Percentiles rank a stretch among this genome's conserved stretches.
phyloP scores from a whole-genome alignment of 2,329 filamentous ascomycete species.

The Fusarium nygamai region DNA sequence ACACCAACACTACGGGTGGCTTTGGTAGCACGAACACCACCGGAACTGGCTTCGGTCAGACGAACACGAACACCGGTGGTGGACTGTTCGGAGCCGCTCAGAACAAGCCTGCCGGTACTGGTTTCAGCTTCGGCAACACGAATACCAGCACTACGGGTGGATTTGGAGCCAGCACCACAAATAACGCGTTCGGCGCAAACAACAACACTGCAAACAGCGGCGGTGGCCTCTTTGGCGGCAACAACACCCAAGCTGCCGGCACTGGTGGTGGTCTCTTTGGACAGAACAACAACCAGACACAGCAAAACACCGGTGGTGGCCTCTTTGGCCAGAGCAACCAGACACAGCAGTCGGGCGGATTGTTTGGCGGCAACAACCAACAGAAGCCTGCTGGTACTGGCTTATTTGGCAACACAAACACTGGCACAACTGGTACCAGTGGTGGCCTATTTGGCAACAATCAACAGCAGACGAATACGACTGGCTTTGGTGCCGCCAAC shows the following conservation, averaged over 20 bases:
- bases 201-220: conserved; percentile 44
- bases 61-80: conserved; percentile 44
- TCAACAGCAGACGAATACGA: conserved; percentile 43
- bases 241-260: conserved; percentile 50
- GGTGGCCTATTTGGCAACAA: conserved; percentile 57
- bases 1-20: conserved; percentile 29
- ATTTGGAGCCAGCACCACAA: conserved; percentile 42
- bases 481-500: conserved; percentile 50
- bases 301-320: conserved; percentile 40
- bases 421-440: conserved; percentile 10
- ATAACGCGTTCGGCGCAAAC: conserved; percentile 43
- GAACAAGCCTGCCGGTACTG: conserved; percentile 49
- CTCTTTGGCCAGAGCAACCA: conserved; percentile 52
- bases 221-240: conserved; percentile 58
- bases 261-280: conserved; percentile 56
- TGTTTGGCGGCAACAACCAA: conserved; percentile 59
- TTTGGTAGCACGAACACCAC: conserved; percentile 35
- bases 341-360: conserved; percentile 49
- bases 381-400: conserved; percentile 50
- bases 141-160: conserved; percentile 40
- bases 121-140: conserved; percentile 57
- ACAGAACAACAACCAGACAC: conserved; percentile 45
- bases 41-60: conserved; percentile 52
- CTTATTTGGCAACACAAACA: conserved; percentile 40
- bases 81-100: conserved; percentile 57